Evolutionary conservation across 352 stramenopile genomes (phyloP).

Genomic region (Phytophthora litchii): DNA sequence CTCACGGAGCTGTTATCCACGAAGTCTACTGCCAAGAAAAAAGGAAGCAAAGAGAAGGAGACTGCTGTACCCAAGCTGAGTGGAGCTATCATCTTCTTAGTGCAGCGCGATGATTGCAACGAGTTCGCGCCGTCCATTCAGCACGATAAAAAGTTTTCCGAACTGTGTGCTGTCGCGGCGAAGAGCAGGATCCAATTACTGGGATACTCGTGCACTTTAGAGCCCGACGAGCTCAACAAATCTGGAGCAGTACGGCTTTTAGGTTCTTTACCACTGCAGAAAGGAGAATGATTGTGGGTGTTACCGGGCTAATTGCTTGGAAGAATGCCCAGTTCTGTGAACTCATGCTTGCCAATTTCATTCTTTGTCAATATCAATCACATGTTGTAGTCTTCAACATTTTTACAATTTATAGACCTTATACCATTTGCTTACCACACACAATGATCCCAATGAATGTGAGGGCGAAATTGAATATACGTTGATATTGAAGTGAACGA

Average conservation of each 20-base stretch:
- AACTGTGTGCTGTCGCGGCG: conserved; percentile 56
- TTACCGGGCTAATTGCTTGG: too few species aligned
- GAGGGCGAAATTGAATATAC: too few species aligned
- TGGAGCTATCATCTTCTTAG: conserved; percentile 72
- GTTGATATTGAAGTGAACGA: too few species aligned
- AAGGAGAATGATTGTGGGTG: too few species aligned
- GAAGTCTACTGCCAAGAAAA: conserved; percentile 10
- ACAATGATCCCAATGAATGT: too few species aligned
- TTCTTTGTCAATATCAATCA: too few species aligned
- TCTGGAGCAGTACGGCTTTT: conserved; percentile 51
- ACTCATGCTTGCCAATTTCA: too few species aligned
- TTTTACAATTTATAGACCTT: too few species aligned
- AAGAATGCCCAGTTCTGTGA: too few species aligned
- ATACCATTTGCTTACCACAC: too few species aligned
- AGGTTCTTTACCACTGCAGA: conserved; percentile 1
- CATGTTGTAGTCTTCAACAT: too few species aligned
- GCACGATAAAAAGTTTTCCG: conserved; percentile 72
- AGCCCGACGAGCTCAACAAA: conserved; percentile 43
- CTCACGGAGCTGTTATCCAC: conserved; percentile 63
- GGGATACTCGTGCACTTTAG: conserved; percentile 60
- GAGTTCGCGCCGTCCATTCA: conserved; percentile 67
- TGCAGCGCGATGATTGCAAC: conserved; percentile 80
- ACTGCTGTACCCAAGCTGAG: conserved; percentile 30
- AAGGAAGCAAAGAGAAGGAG: conserved; percentile 18
- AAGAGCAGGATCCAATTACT: conserved; percentile 63